Conservation (phyloP, 495 filamentous ascomycete species). For the Aspergillus hancockii region DNA sequence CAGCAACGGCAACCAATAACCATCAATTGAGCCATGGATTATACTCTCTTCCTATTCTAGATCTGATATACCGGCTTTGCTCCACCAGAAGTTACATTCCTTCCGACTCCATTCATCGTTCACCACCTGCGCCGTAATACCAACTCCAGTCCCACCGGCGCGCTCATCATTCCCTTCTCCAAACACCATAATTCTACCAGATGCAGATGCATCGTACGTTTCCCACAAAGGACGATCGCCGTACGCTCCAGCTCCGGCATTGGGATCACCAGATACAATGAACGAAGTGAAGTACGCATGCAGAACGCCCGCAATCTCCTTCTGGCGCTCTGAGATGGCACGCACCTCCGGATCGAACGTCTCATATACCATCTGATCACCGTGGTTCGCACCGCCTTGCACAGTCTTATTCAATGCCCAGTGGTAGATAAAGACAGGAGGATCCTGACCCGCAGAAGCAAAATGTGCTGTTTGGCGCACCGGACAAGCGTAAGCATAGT, state of each 20-base stretch:
- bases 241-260: slow-evolving; percentile 32
- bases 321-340: slow-evolving; percentile 41
- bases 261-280: slow-evolving; percentile 53
- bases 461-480: slow-evolving; percentile 62
- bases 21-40: too few species aligned
- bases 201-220: slow-evolving; percentile 17
- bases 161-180: slow-evolving; percentile 64
- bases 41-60: too few species aligned
- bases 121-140: slow-evolving; percentile 44
- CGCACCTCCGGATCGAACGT: slow-evolving; percentile 49
- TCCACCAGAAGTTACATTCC: slow-evolving; percentile 62
- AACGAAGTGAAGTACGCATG: slow-evolving; percentile 60
- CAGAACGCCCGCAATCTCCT: slow-evolving; percentile 51
- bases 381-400: slow-evolving; percentile 58
- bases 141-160: slow-evolving; percentile 38
- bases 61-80: slow-evolving; percentile 36
- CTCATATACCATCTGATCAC: slow-evolving; percentile 58
- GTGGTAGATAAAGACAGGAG: slow-evolving; percentile 58
- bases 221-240: slow-evolving; percentile 35
- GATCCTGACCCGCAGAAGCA: slow-evolving; percentile 34
- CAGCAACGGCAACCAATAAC: too few species aligned
- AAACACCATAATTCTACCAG: slow-evolving; percentile 48
- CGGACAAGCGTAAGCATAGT: slow-evolving; percentile 68
- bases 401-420: slow-evolving; percentile 54
- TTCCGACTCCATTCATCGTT: slow-evolving; percentile 44